A percentile compares a stretch with the other conserved stretches of the same genome.
phyloP scores from a whole-genome alignment of 805 yeast species.

The Ogataea thermomethanolica region DNA sequence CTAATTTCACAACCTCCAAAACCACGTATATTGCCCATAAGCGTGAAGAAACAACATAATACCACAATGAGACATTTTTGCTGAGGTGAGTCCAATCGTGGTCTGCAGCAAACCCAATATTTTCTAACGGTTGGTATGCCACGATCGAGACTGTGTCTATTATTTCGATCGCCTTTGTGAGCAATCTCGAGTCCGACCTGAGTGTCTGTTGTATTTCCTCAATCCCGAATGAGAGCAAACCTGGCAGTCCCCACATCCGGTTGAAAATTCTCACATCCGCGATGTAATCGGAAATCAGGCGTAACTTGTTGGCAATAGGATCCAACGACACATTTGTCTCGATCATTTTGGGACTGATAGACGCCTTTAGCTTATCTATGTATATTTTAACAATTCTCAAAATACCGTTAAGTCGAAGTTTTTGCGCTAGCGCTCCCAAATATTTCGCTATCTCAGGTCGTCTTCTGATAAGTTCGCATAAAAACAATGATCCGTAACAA shows the following conservation, averaged over 20 bases:
- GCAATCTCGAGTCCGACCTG: conserved; percentile 9
- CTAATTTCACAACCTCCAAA: conserved; percentile 29
- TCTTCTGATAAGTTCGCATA: conserved; percentile 25
- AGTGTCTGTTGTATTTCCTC: conserved; percentile 14
- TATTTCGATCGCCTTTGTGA: conserved; percentile 25
- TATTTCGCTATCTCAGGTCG: conserved; percentile 16
- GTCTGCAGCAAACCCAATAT: conserved; percentile 33
- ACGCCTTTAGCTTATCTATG: background rate
- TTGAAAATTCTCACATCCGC: conserved; percentile 36
- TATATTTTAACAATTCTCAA: background rate
- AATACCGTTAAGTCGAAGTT: background rate
- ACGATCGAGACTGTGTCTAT: conserved; percentile 27
- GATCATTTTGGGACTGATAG: background rate
- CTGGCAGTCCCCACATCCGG: conserved; percentile 35
- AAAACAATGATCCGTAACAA: conserved; percentile 31
- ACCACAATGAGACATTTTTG: conserved; percentile 23
- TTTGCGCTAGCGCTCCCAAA: conserved; percentile 8
- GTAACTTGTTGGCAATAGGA: conserved; percentile 18
- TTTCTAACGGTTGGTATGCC: conserved; percentile 35
- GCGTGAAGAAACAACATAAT: conserved; percentile 31
- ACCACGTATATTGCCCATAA: conserved; percentile 36
- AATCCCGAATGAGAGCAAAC: conserved; percentile 24
- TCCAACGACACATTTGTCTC: background rate
- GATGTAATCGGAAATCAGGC: conserved; percentile 29
- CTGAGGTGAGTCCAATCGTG: conserved; percentile 29